Conservation (phyloP, 805 yeast genomes). For the Pichia californica region DNA sequence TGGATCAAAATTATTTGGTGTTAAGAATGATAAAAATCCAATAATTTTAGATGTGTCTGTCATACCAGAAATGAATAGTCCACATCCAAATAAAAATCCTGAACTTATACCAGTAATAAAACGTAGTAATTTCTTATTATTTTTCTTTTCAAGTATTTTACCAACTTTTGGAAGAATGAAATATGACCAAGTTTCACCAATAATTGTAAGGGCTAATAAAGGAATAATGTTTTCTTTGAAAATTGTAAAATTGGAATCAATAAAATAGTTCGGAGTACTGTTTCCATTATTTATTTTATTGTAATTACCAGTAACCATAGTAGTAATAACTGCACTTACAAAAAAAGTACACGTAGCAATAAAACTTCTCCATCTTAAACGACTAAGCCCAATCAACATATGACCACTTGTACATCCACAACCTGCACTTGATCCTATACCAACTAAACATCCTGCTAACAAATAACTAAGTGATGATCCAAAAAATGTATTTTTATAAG, state of each 20-base stretch:
- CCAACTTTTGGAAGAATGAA: conserved; percentile 23
- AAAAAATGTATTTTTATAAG: neutral
- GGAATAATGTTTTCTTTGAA: conserved; percentile 13
- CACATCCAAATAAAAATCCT: conserved; percentile 38
- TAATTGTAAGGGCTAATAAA: conserved; percentile 11
- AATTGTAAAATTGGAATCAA: conserved; percentile 15
- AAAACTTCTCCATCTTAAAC: conserved; percentile 38
- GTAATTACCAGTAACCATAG: conserved; percentile 10
- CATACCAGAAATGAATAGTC: conserved; percentile 43
- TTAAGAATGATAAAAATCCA: conserved; percentile 38
- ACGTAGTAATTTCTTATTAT: neutral
- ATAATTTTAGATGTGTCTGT: conserved; percentile 36
- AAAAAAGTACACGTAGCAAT: conserved; percentile 38
- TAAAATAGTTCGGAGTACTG: conserved; percentile 15
- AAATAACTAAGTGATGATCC: conserved; percentile 6
- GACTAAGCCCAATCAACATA: conserved; percentile 44
- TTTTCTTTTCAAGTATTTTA: conserved; percentile 3
- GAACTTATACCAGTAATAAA: conserved; percentile 19
- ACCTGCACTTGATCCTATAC: conserved; percentile 42
- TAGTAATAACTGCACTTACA: conserved; percentile 27
- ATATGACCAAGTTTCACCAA: conserved; percentile 18
- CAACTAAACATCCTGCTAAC: conserved; percentile 38
- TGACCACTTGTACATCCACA: conserved; percentile 53
- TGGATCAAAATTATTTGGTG: conserved; percentile 38
- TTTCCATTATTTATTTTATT: neutral